phyloP scores from a whole-genome alignment of 176 grass and related monocot species.

The Tillandsia leiboldiana region DNA sequence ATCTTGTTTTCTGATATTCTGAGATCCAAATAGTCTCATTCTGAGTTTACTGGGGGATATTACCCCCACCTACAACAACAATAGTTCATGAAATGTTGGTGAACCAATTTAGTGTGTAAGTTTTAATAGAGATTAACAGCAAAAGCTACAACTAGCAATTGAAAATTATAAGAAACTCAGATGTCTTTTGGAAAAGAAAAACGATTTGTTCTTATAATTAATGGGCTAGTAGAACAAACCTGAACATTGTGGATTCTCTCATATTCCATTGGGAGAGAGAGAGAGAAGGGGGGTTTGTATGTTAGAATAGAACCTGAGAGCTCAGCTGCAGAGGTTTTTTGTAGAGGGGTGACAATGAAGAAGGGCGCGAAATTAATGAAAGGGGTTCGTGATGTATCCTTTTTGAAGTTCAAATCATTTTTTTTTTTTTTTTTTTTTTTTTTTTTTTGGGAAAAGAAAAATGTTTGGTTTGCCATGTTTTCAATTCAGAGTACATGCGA shows the following conservation, averaged over 20 bases:
- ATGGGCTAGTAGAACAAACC: slow-evolving; percentile 23
- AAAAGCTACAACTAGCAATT: not conserved
- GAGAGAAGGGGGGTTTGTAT: not conserved
- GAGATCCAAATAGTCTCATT: slow-evolving; percentile 68
- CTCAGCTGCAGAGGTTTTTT: not conserved
- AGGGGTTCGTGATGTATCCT: not conserved
- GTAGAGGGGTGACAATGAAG: not conserved
- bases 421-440: not conserved
- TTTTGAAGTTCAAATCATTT: not conserved
- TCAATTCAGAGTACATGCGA: not conserved
- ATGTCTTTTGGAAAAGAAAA: not conserved
- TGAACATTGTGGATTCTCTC: slow-evolving; percentile 89
- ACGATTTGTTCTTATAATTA: not conserved
- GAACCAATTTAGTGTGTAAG: too few species aligned
- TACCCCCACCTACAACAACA: slow-evolving; percentile 37
- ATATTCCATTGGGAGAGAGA: slow-evolving; percentile 48
- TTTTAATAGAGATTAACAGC: not conserved
- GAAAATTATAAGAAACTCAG: not conserved
- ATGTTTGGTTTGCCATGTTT: not conserved
- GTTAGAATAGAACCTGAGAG: not conserved
- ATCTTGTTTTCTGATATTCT: slow-evolving; percentile 27
- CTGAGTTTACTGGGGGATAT: slow-evolving; percentile 76
- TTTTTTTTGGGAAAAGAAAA: slow-evolving; percentile 16
- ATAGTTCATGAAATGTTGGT: too few species aligned
- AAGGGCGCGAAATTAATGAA: not conserved